phyloP scores from a whole-genome alignment of 148 eudicot species.

The Heliamphora exappendiculata region DNA sequence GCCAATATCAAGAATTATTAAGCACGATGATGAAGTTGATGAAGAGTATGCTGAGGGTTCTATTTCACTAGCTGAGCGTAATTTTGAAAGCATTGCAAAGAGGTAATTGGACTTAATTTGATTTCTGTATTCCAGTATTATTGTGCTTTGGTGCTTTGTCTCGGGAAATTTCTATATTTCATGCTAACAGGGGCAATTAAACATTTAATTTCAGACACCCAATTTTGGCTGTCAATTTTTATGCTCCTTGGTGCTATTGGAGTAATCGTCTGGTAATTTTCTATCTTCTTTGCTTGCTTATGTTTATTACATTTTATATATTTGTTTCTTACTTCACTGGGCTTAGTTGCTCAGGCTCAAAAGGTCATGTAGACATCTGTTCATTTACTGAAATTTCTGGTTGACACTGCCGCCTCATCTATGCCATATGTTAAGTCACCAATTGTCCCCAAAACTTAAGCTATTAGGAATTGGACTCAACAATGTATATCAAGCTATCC shows the following conservation, averaged over 20 bases:
- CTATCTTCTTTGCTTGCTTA: neutral
- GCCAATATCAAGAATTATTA: constrained; percentile 34
- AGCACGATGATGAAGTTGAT: constrained; percentile 78
- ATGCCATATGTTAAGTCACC: neutral
- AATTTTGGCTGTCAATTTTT: constrained; percentile 76
- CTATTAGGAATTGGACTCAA: too few species aligned
- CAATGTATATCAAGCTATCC: too few species aligned
- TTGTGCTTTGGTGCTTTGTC: neutral
- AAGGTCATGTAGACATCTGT: neutral
- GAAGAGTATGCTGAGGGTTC: constrained; percentile 78
- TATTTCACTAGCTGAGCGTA: constrained; percentile 37
- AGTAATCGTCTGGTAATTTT: constrained; percentile 69
- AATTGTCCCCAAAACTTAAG: too few species aligned
- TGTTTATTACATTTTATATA: neutral
- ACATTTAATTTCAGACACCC: constrained; percentile 50
- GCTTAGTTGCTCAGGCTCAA: neutral
- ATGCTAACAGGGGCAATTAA: neutral
- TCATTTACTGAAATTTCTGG: neutral
- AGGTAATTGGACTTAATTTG: constrained; percentile 40
- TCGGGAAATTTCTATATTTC: neutral
- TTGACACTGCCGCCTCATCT: neutral
- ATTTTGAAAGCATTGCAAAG: constrained; percentile 70
- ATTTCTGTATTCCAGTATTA: neutral
- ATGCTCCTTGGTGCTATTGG: constrained; percentile 92
- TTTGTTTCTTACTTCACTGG: neutral